Conservation (phyloP, 2,329 filamentous ascomycete genomes). For the Aureobasidium sp. region DNA sequence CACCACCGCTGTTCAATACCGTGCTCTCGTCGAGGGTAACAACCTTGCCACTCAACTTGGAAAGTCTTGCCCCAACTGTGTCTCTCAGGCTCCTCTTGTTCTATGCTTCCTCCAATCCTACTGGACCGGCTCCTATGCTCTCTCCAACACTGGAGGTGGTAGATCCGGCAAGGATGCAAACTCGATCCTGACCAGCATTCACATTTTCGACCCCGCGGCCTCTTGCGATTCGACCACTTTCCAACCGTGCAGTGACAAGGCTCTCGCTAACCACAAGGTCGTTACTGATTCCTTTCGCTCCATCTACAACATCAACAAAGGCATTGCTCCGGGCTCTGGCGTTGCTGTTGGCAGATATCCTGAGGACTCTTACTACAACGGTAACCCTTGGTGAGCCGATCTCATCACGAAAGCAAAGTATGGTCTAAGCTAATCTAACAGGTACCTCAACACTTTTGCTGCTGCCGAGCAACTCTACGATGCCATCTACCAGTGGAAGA, state of each 20-base stretch:
- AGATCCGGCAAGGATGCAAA: constrained; percentile 65
- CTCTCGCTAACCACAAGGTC: constrained; percentile 65
- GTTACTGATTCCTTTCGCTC: constrained; percentile 67
- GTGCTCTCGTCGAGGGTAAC: constrained; percentile 55
- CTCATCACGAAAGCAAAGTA: neutral
- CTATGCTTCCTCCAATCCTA: constrained; percentile 67
- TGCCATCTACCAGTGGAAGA: constrained; percentile 62
- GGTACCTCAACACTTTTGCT: constrained; percentile 60
- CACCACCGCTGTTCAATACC: constrained; percentile 60
- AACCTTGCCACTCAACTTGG: constrained; percentile 56
- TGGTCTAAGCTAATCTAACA: neutral
- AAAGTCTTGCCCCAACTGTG: constrained; percentile 51
- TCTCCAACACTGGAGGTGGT: constrained; percentile 58
- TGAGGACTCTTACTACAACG: constrained; percentile 62
- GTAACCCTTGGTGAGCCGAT: constrained; percentile 48
- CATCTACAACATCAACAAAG: constrained; percentile 61
- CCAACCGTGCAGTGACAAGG: constrained; percentile 58
- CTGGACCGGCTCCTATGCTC: constrained; percentile 58
- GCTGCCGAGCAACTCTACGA: constrained; percentile 75
- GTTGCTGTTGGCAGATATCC: constrained; percentile 37
- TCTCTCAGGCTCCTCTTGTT: constrained; percentile 57
- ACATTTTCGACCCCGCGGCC: constrained; percentile 54
- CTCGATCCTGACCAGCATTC: constrained; percentile 47
- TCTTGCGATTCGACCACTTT: constrained; percentile 63
- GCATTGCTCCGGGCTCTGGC: constrained; percentile 50